Conservation (phyloP, 176 grass and related monocot genomes). For the Panicum miliaceum region DNA sequence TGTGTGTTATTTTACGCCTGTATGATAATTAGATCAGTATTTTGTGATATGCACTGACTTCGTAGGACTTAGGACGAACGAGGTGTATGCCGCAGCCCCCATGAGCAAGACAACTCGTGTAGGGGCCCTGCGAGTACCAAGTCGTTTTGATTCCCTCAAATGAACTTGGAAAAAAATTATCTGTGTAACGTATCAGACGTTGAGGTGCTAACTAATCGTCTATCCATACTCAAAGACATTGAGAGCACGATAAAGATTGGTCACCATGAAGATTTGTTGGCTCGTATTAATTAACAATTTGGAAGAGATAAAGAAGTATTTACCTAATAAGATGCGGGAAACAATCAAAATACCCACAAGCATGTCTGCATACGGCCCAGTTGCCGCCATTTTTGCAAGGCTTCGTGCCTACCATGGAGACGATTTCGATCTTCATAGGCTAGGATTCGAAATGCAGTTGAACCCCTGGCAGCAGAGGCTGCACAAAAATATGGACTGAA, state of each 20-base stretch:
- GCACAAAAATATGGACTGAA: neutral
- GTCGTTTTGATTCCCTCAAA: too few relatives aligned
- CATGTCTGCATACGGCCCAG: conserved; percentile 3
- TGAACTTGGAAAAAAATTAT: too few relatives aligned
- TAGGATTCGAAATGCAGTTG: neutral
- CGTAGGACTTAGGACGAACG: too few relatives aligned
- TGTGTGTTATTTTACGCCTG: too few relatives aligned
- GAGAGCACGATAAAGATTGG: too few relatives aligned
- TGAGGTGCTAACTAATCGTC: neutral
- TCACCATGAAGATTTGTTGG: neutral
- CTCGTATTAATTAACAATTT: neutral
- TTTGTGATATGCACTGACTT: too few relatives aligned
- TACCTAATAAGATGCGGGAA: conserved; percentile 4
- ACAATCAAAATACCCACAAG: neutral
- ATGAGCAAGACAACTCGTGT: too few relatives aligned
- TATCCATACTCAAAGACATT: neutral
- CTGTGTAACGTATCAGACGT: too few relatives aligned
- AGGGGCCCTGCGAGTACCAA: too few relatives aligned
- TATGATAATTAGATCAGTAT: too few relatives aligned
- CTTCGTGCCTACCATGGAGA: conserved; percentile 29
- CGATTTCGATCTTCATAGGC: neutral
- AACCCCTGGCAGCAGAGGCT: conserved; percentile 18
- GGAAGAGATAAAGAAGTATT: neutral
- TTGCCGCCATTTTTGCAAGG: neutral
- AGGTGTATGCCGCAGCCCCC: too few relatives aligned